Evolutionary conservation across 139 green algal genomes (phyloP).

Genomic region (Pleodorina starrii): DNA sequence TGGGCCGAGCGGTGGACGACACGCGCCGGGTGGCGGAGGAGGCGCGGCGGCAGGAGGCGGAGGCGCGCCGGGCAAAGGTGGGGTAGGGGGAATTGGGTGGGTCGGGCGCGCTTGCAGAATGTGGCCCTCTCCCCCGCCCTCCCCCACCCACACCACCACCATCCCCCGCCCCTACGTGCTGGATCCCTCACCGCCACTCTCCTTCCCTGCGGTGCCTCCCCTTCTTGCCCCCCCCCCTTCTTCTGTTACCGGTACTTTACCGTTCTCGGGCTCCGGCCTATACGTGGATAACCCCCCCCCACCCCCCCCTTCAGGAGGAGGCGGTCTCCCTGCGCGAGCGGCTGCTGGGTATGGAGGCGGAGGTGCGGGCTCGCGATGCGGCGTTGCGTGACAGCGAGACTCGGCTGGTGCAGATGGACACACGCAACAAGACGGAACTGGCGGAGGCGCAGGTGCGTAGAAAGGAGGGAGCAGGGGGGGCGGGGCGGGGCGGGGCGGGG

Average conservation of each 20-base stretch:
- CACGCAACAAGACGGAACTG: constrained; percentile 45
- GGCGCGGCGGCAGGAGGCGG: constrained; percentile 35
- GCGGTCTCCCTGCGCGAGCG: constrained; percentile 16
- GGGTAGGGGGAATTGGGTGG: neutral
- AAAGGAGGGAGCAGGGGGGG: neutral
- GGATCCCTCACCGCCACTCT: too few species aligned
- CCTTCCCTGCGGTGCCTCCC: too few species aligned
- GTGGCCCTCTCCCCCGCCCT: too few species aligned
- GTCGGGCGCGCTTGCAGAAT: too few species aligned
- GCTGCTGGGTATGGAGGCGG: constrained; percentile 29
- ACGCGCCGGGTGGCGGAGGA: constrained; percentile 34
- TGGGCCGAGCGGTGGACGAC: constrained; percentile 39
- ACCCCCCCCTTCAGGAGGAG: constrained; percentile 33
- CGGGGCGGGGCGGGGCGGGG: too few species aligned
- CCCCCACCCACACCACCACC: too few species aligned
- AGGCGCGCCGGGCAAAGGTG: constrained; percentile 33
- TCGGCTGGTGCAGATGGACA: constrained; percentile 12
- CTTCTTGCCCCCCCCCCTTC: too few species aligned
- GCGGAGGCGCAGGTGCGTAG: constrained; percentile 48
- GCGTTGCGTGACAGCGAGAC: constrained; percentile 7
- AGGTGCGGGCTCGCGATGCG: constrained; percentile 30
- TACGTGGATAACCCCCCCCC: too few species aligned
- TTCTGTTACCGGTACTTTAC: too few species aligned
- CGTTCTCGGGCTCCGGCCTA: too few species aligned
- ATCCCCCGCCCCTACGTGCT: too few species aligned